phyloP scores from a whole-genome alignment of 352 stramenopile genomes.

The Globisporangium mamillatum region DNA sequence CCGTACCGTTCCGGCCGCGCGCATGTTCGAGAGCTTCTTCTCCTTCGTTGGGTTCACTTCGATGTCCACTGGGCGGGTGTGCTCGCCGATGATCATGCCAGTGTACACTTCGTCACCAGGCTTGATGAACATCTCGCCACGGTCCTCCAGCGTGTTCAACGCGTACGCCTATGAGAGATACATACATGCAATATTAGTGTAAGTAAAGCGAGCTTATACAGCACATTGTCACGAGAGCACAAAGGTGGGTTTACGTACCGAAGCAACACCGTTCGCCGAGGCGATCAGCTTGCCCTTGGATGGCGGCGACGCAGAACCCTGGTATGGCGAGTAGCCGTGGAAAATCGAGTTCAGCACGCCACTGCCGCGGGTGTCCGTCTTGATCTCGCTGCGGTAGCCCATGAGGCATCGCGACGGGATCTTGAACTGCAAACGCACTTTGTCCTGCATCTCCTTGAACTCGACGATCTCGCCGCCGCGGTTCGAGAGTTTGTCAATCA shows the following conservation, averaged over 20 bases:
- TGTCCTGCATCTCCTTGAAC: constrained; percentile 91
- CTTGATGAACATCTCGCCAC: constrained; percentile 95
- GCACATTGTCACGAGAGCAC: neutral
- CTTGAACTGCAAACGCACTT: constrained; percentile 95
- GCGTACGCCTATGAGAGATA: constrained; percentile 75
- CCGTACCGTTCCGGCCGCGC: constrained; percentile 83
- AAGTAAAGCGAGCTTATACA: neutral
- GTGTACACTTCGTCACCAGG: constrained; percentile 95
- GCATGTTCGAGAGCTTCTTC: constrained; percentile 98
- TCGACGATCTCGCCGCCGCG: constrained; percentile 93
- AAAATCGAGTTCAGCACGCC: constrained; percentile 97
- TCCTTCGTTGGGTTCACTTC: constrained; percentile 98
- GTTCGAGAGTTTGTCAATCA: constrained; percentile 96
- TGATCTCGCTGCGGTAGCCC: constrained; percentile 95
- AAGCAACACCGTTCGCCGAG: constrained; percentile 65
- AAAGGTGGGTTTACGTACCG: constrained; percentile 25
- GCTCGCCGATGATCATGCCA: constrained; percentile 98
- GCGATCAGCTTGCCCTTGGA: constrained; percentile 87
- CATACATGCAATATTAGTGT: neutral
- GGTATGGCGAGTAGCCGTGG: constrained; percentile 91
- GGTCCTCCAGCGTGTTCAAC: constrained; percentile 89
- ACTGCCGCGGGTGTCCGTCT: constrained; percentile 93
- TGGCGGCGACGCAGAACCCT: constrained; percentile 62
- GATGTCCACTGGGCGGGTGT: constrained; percentile 93
- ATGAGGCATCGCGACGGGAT: constrained; percentile 95